Evolutionary conservation across 2,329 filamentous ascomycete genomes (phyloP).

Genomic region (Aspergillus proliferans): DNA sequence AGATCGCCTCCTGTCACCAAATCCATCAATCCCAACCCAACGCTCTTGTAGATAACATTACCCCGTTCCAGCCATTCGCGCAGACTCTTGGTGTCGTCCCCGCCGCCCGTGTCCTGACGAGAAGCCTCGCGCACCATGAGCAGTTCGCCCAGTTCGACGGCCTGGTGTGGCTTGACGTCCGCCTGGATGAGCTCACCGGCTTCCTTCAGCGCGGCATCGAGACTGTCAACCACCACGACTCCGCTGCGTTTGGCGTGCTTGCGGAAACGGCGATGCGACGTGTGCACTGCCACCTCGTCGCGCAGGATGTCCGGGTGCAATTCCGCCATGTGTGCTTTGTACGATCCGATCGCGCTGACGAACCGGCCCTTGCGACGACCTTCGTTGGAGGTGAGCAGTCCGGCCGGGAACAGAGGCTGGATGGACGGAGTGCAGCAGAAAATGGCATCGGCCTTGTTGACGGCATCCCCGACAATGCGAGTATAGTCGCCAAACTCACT

Average conservation of each 20-base stretch:
- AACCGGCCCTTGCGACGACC: slow-evolving; percentile 40
- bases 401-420: slow-evolving; percentile 66
- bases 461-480: slow-evolving; percentile 62
- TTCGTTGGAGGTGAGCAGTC: slow-evolving; percentile 60
- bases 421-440: slow-evolving; percentile 81
- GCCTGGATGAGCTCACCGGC: slow-evolving; percentile 82
- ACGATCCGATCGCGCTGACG: slow-evolving; percentile 43
- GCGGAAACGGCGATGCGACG: slow-evolving; percentile 43
- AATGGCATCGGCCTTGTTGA: slow-evolving; percentile 67
- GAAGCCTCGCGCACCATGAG: slow-evolving; percentile 56
- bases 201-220: slow-evolving; percentile 73
- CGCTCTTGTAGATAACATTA: slow-evolving; percentile 64
- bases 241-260: slow-evolving; percentile 52
- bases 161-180: slow-evolving; percentile 62
- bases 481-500: slow-evolving; percentile 64
- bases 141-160: slow-evolving; percentile 84
- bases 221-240: slow-evolving; percentile 59
- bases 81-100: slow-evolving; percentile 38
- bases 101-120: slow-evolving; percentile 5
- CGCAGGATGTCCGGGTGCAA: slow-evolving; percentile 69
- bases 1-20: slow-evolving; percentile 57
- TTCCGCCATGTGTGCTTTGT: slow-evolving; percentile 71
- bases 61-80: slow-evolving; percentile 57
- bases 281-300: slow-evolving; percentile 50
- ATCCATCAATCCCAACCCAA: slow-evolving; percentile 64